Base-by-base conservation (phyloP, 2,329 filamentous ascomycete genomes). In the Westerdykella sp. region DNA sequence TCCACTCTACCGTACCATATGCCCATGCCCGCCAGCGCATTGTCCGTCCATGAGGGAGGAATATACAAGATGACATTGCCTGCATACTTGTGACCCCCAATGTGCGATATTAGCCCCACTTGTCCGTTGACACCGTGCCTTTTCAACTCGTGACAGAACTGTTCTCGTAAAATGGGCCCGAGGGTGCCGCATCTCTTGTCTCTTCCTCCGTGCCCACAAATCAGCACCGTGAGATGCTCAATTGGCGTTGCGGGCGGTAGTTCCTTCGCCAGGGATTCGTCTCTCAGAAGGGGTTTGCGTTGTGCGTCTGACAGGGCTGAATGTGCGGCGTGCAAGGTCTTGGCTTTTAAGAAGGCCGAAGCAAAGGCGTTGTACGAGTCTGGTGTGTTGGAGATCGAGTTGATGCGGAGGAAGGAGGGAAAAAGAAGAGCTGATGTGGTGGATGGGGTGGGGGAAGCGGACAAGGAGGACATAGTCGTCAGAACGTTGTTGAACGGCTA, bases 401-500 rank as follows among this genome's bases (percentile, higher is more conserved):
- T 81, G 13, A 95, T 73, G 65, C 89, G 89, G 67, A 82, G 83
- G 73, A 95, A 95, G 63, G 80, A 82, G 2, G 90, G 90, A 25
- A 95, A 79, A 15, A 95, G 74, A 59, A 91, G 85, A 1, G 78
- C 85, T 1, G 84, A 88, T 0, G 77, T 77, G 15, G 60, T 45
- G 9, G 34, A 15, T 6, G 51, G 49, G 11, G 56, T 57, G 6
- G 49, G 45, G 3, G 60, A 49, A 4, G 69, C 75, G 25, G 84
- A 78, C 54, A 95, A 83, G 0, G 87, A 95, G 11, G 84, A 78
- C 57, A 87, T 87, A 16, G 87, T 80, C 43, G 91, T 72, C 21
- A 88, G 78, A 44, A 94, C 69, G 63, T 90, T 87, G 67, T 90
- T 85, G 65, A 85, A 94, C 28, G 89, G 88, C 87, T 95, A 55